Conservation (phyloP, 2,329 filamentous ascomycete genomes). For the Penicillium sp. region DNA sequence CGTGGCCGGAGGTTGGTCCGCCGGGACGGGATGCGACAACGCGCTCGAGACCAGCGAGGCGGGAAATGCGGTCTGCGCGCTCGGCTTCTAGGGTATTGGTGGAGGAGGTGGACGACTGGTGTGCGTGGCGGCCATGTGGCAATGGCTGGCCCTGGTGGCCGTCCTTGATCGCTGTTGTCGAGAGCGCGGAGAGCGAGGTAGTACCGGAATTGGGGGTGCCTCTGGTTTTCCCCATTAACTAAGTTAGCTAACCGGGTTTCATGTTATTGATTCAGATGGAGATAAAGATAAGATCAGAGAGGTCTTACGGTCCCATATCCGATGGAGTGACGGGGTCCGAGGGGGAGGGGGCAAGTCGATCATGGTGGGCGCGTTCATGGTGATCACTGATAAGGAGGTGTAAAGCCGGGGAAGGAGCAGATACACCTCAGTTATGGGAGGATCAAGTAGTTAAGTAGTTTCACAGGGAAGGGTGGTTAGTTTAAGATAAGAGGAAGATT, state of each 20-base stretch:
- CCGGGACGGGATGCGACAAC: conserved; percentile 69
- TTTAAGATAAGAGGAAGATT: too few relatives aligned
- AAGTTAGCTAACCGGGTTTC: conserved; percentile 18
- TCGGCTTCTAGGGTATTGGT: conserved; percentile 81
- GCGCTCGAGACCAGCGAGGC: conserved; percentile 84
- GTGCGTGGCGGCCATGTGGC: conserved; percentile 52
- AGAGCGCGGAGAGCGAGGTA: conserved; percentile 85
- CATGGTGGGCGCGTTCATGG: conserved; percentile 58
- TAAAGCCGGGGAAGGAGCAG: not conserved
- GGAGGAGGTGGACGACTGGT: conserved; percentile 57
- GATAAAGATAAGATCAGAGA: conserved; percentile 2
- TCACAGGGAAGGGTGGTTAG: not conserved
- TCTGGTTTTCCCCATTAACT: conserved; percentile 44
- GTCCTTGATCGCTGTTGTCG: conserved; percentile 93
- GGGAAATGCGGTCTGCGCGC: conserved; percentile 90
- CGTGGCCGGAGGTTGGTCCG: conserved; percentile 36
- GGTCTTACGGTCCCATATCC: conserved; percentile 74
- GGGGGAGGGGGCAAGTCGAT: conserved; percentile 79
- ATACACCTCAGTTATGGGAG: not conserved
- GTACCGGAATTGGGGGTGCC: conserved; percentile 91
- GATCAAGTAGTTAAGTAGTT: not conserved
- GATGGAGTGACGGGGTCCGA: conserved; percentile 82
- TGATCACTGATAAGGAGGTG: conserved; percentile 3
- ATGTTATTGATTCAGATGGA: conserved; percentile 8
- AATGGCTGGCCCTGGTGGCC: conserved; percentile 80